A percentile compares a stretch with the other conserved stretches of the same genome.
phyloP scores from a whole-genome alignment of 1,139 yeast species.

The Nakaseomyces sp. region DNA sequence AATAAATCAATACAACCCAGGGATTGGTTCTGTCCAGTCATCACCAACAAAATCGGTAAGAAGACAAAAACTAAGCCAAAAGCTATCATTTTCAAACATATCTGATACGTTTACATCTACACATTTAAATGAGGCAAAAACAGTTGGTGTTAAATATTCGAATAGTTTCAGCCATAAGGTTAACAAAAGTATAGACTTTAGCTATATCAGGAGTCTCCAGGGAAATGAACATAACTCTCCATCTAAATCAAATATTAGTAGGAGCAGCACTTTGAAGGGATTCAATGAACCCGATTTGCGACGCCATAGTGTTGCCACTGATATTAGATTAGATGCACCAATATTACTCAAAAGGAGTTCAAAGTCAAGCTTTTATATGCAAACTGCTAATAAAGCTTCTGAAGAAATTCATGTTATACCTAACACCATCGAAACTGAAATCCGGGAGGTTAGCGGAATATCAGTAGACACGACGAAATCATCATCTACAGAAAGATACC shows the following conservation, averaged over 20 bases:
- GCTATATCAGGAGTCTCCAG: conserved; percentile 27
- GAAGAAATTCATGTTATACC: conserved; percentile 7
- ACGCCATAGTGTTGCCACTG: conserved; percentile 21
- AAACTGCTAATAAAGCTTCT: conserved; percentile 8
- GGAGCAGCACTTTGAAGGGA: conserved; percentile 11
- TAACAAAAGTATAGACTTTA: conserved; percentile 27
- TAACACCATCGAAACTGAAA: background rate
- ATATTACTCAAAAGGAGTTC: conserved; percentile 1
- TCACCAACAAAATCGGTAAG: conserved; percentile 26
- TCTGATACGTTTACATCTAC: conserved; percentile 16
- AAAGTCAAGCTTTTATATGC: background rate
- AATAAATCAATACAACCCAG: conserved; percentile 8
- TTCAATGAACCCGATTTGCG: conserved; percentile 11
- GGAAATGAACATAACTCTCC: conserved; percentile 25
- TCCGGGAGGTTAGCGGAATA: background rate
- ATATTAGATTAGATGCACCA: conserved; percentile 6
- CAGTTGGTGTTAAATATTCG: conserved; percentile 7
- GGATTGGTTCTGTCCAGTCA: conserved; percentile 17
- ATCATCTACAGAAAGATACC: conserved; percentile 14
- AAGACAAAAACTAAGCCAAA: conserved; percentile 25
- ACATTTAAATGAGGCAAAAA: conserved; percentile 6
- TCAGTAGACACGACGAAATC: conserved; percentile 9
- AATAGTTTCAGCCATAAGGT: conserved; percentile 16
- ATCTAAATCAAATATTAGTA: conserved; percentile 13
- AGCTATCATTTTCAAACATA: conserved; percentile 27